Conservation (phyloP, 1,284 basidiomycete species). For the Thecaphora thlaspeos region DNA sequence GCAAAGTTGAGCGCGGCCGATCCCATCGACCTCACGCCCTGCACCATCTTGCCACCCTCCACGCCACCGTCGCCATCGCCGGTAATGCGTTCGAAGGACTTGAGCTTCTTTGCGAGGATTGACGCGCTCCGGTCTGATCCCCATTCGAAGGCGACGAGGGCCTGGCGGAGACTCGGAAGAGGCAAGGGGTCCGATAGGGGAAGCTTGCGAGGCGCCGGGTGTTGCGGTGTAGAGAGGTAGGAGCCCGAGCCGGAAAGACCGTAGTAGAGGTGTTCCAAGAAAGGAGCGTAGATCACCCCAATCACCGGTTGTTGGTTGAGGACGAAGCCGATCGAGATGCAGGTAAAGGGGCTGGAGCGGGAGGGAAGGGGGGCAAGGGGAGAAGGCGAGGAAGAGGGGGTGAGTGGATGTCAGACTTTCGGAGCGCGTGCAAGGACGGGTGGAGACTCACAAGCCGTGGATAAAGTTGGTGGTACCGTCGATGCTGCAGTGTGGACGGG, state of each 20-base stretch:
- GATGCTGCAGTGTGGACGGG: conserved; percentile 61
- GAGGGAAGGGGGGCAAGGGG: neutral
- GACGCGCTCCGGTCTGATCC: conserved; percentile 73
- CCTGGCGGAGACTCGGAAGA: conserved; percentile 74
- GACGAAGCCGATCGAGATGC: conserved; percentile 87
- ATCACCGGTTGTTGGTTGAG: conserved; percentile 76
- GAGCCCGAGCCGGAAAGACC: conserved; percentile 78
- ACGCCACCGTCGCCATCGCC: conserved; percentile 68
- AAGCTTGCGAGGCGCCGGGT: conserved; percentile 62
- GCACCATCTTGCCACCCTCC: conserved; percentile 77
- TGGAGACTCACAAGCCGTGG: conserved; percentile 61
- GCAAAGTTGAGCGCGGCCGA: conserved; percentile 53
- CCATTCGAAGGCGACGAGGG: conserved; percentile 86
- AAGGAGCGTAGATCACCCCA: conserved; percentile 71
- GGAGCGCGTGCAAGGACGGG: no score
- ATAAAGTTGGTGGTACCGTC: conserved; percentile 95
- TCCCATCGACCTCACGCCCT: conserved; percentile 62
- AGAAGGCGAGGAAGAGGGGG: neutral
- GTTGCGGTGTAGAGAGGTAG: conserved; percentile 63
- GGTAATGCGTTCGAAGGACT: conserved; percentile 73
- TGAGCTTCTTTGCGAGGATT: conserved; percentile 65
- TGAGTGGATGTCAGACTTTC: no score
- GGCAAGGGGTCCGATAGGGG: conserved; percentile 68
- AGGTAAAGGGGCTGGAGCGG: conserved; percentile 77
- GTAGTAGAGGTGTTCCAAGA: conserved; percentile 75